Evolutionary conservation across 306 rosid species (phyloP), one percentile per base, ranked within the genome.

Genomic region (Ammopiptanthus mongolicus): DNA sequence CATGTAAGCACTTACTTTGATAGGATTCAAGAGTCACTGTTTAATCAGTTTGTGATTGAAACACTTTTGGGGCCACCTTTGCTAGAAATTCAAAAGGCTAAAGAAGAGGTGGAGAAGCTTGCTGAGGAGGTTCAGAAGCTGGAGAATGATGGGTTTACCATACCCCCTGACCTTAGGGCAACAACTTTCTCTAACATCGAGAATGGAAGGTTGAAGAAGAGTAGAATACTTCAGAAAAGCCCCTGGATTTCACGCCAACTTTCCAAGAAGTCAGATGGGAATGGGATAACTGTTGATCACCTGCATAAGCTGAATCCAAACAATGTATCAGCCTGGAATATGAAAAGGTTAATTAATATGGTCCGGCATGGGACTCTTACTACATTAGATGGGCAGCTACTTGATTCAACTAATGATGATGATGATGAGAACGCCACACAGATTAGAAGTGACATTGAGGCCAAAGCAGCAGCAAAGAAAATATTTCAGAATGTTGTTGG

Each of bases 301-400:
- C 66, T 93, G 65, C 93, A 91, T 66, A 91, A 69, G 87, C 78
- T 89, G 66, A 93, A 88, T 83, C 89, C 85, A 0, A 87, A 85
- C 69, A 93, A 93, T 76, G 84, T 93, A 3, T 93, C 98, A 18
- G 97, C 98, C 0, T 93, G 98, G 98, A 93, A 93, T 68, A 93
- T 93, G 98, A 93, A 93, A 82, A 89, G 98, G 83, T 75, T 93
- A 22, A 86, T 93, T 80, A 91, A 82, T 65, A 89, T 91, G 28
- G 93, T 93, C 63, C 76, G 90, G 17, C 78, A 86, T 11, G 98
- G 97, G 9, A 25, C 90, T 33, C 86, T 91, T 58, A 18, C 91
- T 7, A 93, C 98, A 12, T 65, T 91, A 50, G 93, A 91, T 71
- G 97, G 88, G 73, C 93, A 86, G 69, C 69, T 85, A 71, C 52